Percentiles rank a stretch among this genome's conserved stretches.
These are phyloP conservation scores for Aegle marmelos DNA, from an alignment of 345 rosid genomes.

Conservation along the genomic window DNA sequence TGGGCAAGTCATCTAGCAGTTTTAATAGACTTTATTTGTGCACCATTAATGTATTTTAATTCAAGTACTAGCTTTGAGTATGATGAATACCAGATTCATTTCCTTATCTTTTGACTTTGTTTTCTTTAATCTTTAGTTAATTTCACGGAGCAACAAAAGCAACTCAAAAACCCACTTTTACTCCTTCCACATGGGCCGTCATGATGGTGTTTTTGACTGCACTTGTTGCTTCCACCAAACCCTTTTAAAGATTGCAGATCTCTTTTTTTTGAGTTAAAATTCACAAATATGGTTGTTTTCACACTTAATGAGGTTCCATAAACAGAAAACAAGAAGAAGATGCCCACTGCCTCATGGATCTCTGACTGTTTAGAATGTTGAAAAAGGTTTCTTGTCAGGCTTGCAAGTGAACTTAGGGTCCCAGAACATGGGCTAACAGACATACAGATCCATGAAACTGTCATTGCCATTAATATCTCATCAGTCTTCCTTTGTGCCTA, in stretches of 20 bases:
- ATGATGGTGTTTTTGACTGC: conserved; percentile 24
- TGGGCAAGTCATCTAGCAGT: too few species aligned
- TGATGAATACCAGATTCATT: not conserved
- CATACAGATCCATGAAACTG: not conserved
- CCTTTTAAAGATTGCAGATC: not conserved
- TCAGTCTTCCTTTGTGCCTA: not conserved
- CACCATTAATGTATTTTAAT: too few species aligned
- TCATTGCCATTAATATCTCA: not conserved
- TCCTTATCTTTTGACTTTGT: not conserved
- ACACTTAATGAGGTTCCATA: not conserved
- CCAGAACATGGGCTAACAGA: conserved; percentile 8
- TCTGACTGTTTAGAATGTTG: not conserved
- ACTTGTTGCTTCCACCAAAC: conserved; percentile 1
- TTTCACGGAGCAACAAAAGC: conserved; percentile 1
- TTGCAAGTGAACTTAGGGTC: conserved; percentile 7
- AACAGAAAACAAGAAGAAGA: conserved; percentile 9
- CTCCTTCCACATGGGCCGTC: conserved; percentile 17
- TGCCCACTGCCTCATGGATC: conserved; percentile 14
- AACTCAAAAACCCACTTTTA: conserved; percentile 16
- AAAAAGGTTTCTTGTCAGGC: conserved; percentile 1
- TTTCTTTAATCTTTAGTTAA: not conserved
- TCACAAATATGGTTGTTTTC: conserved; percentile 6
- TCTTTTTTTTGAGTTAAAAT: conserved; percentile 6
- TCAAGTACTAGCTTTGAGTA: too few species aligned
- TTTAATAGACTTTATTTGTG: too few species aligned